Percentiles rank a stretch among this genome's conserved stretches.
Conservation (phyloP, 1,139 yeast species). For the Sugiyamaella novakii region DNA sequence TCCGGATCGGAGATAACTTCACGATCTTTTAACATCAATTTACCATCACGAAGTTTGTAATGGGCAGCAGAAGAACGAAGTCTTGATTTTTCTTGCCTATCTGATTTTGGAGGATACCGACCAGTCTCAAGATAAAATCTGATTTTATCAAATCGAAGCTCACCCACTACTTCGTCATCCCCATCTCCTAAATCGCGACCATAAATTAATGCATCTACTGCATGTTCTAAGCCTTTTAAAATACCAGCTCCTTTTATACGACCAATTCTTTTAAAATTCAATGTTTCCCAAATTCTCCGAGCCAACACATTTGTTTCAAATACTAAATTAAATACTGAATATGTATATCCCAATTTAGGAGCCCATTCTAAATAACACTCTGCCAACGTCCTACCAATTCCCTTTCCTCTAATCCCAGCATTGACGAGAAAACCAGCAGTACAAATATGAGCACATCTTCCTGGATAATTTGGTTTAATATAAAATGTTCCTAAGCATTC, state of each 20-base stretch:
- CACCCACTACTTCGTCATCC: slow-evolving; percentile 55
- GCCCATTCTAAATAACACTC: slow-evolving; percentile 92
- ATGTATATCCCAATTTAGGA: slow-evolving; percentile 81
- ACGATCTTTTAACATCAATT: slow-evolving; percentile 71
- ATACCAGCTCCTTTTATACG: slow-evolving; percentile 83
- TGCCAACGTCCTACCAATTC: slow-evolving; percentile 82
- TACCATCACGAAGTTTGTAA: slow-evolving; percentile 70
- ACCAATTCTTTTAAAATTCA: slow-evolving; percentile 77
- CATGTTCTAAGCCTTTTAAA: slow-evolving; percentile 75
- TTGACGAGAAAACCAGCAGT: slow-evolving; percentile 87
- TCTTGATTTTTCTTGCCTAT: slow-evolving; percentile 80
- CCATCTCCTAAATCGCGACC: slow-evolving; percentile 55
- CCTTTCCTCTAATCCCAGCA: slow-evolving; percentile 88
- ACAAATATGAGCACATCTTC: slow-evolving; percentile 90
- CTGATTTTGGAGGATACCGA: slow-evolving; percentile 79
- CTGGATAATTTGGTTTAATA: slow-evolving; percentile 87
- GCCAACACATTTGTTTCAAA: slow-evolving; percentile 89
- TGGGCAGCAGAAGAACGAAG: slow-evolving; percentile 80
- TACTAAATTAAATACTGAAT: slow-evolving; percentile 79
- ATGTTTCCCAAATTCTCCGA: slow-evolving; percentile 70
- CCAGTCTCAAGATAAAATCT: slow-evolving; percentile 81
- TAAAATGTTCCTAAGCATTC: slow-evolving; percentile 84
- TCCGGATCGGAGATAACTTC: slow-evolving; percentile 80
- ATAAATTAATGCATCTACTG: slow-evolving; percentile 80
- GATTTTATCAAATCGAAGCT: slow-evolving; percentile 73